A percentile compares a stretch with the other conserved stretches of the same genome.
Evolutionary conservation across 805 yeast species (phyloP).

Genomic region (Yamadazyma takamatsuzukensis): DNA sequence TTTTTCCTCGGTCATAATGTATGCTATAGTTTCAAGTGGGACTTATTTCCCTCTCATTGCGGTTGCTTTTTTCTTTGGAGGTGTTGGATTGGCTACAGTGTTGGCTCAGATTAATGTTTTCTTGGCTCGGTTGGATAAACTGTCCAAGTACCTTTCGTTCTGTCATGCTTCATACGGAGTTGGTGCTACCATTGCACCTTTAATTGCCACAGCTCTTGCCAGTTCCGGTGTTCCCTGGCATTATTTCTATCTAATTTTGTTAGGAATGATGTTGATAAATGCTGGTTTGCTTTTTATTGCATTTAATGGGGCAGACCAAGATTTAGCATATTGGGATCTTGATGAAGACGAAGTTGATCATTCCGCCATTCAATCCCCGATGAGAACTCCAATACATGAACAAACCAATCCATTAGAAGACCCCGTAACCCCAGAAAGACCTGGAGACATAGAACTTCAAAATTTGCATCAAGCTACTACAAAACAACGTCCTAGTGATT

Average conservation of each 20-base stretch:
- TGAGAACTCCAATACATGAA: slow-evolving; percentile 5
- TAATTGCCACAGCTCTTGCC: slow-evolving; percentile 56
- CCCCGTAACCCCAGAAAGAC: not conserved
- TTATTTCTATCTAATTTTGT: slow-evolving; percentile 47
- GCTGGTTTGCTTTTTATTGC: slow-evolving; percentile 33
- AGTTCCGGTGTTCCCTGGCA: slow-evolving; percentile 52
- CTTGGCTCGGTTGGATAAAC: slow-evolving; percentile 45
- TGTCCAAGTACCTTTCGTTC: slow-evolving; percentile 56
- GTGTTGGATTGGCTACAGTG: slow-evolving; percentile 50
- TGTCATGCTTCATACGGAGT: slow-evolving; percentile 70
- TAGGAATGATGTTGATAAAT: slow-evolving; percentile 34
- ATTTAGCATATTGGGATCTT: slow-evolving; percentile 34
- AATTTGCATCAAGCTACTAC: slow-evolving; percentile 1
- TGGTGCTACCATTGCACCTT: slow-evolving; percentile 70
- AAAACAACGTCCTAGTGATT: not conserved
- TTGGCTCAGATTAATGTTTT: slow-evolving; percentile 52
- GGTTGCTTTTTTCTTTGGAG: slow-evolving; percentile 54
- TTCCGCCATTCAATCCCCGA: too few relatives aligned
- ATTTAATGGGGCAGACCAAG: slow-evolving; percentile 48
- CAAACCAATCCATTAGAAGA: slow-evolving; percentile 5
- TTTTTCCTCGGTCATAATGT: slow-evolving; percentile 34
- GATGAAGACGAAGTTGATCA: slow-evolving; percentile 15
- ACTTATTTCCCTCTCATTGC: slow-evolving; percentile 47
- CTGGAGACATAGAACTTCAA: not conserved
- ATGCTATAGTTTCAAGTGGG: slow-evolving; percentile 45